phyloP scores from a whole-genome alignment of 2,329 filamentous ascomycete species.

The Talaromyces sp. region DNA sequence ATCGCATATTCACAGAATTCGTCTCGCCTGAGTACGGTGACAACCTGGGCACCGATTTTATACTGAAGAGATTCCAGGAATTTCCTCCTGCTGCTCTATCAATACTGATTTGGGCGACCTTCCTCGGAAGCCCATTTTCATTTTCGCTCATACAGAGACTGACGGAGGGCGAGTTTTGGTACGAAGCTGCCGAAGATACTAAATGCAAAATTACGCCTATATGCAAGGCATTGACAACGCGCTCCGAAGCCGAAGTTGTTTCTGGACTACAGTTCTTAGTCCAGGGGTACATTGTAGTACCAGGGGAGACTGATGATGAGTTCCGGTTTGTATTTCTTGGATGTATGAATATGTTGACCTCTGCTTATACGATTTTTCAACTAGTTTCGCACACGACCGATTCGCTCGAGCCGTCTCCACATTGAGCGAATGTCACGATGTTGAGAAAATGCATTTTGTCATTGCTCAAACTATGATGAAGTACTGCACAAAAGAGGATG shows the following conservation, averaged over 20 bases:
- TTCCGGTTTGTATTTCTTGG: slow-evolving; percentile 51
- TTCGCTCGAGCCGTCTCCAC: slow-evolving; percentile 72
- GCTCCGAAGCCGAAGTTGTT: slow-evolving; percentile 62
- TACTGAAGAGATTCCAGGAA: slow-evolving; percentile 73
- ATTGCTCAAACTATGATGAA: slow-evolving; percentile 79
- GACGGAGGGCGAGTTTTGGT: slow-evolving; percentile 70
- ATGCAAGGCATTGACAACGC: slow-evolving; percentile 45
- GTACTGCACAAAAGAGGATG: slow-evolving; percentile 61
- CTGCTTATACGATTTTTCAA: neutral
- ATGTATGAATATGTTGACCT: neutral
- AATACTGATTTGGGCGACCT: slow-evolving; percentile 80
- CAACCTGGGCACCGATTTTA: slow-evolving; percentile 77
- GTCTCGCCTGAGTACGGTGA: slow-evolving; percentile 74
- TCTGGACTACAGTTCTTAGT: slow-evolving; percentile 79
- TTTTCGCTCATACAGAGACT: slow-evolving; percentile 76
- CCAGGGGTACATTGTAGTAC: slow-evolving; percentile 74
- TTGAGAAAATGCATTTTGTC: slow-evolving; percentile 82
- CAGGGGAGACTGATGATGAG: slow-evolving; percentile 78
- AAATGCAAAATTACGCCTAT: neutral
- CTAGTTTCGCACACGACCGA: slow-evolving; percentile 78
- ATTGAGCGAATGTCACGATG: slow-evolving; percentile 64
- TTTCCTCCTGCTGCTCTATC: slow-evolving; percentile 70
- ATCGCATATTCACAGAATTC: slow-evolving; percentile 82
- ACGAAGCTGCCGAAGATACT: slow-evolving; percentile 46
- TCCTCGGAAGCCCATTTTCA: slow-evolving; percentile 78